A percentile compares a stretch with the other conserved stretches of the same genome.
These are phyloP conservation scores for Didymella arachidicola DNA, from an alignment of 2,329 filamentous ascomycete genomes.

Conservation along the genomic window DNA sequence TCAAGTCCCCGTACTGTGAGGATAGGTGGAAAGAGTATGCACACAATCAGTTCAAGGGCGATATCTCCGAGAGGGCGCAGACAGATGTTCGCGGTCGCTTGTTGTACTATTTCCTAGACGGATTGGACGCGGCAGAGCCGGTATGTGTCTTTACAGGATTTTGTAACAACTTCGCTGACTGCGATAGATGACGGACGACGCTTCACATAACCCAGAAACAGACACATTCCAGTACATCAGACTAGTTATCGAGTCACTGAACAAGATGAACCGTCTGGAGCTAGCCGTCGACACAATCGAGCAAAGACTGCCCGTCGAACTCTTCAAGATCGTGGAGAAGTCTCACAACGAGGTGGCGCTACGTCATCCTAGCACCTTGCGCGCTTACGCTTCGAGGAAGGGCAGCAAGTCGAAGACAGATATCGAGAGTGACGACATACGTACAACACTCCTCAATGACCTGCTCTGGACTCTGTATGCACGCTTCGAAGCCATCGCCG, in stretches of 20 bases:
- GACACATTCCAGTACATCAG: slow-evolving; percentile 95
- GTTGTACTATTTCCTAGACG: slow-evolving; percentile 65
- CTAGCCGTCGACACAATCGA: slow-evolving; percentile 89
- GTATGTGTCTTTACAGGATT: slow-evolving; percentile 27
- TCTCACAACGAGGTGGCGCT: slow-evolving; percentile 94
- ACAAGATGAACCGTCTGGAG: slow-evolving; percentile 86
- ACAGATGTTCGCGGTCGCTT: slow-evolving; percentile 59
- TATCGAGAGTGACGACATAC: slow-evolving; percentile 73
- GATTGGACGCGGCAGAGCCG: slow-evolving; percentile 60
- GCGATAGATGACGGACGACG: slow-evolving; percentile 75
- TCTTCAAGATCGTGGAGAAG: slow-evolving; percentile 93
- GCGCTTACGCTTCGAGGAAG: slow-evolving; percentile 58
- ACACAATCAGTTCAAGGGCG: slow-evolving; percentile 66
- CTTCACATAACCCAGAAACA: slow-evolving; percentile 89
- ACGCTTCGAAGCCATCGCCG: slow-evolving; percentile 96
- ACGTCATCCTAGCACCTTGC: slow-evolving; percentile 83
- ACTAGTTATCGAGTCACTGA: slow-evolving; percentile 85
- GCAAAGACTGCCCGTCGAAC: slow-evolving; percentile 88
- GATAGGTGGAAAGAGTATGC: slow-evolving; percentile 89
- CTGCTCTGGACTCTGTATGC: slow-evolving; percentile 91
- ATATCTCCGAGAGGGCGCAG: slow-evolving; percentile 42
- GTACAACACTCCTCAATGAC: slow-evolving; percentile 87
- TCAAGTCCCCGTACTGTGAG: slow-evolving; percentile 97
- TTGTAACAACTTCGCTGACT: slow-evolving; percentile 29
- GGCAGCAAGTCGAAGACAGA: slow-evolving; percentile 67